Base-by-base conservation (phyloP, 495 filamentous ascomycete genomes). In the Aspergillus conjunctus region DNA sequence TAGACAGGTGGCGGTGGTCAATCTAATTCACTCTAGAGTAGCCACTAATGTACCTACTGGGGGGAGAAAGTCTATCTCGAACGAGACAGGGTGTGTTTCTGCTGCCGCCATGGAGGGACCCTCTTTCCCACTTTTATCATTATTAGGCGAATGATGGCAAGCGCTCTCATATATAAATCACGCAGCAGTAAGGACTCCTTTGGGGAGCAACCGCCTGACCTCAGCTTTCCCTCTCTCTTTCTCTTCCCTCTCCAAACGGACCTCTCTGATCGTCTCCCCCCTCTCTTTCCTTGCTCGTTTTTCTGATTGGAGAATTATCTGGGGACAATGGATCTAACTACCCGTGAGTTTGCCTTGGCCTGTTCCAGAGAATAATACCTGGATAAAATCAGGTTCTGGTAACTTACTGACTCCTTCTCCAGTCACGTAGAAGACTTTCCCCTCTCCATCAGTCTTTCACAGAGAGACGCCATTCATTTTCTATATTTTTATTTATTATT, bases 41-140 rank as follows among this genome's bases (percentile, higher is more conserved):
- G 51, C 51, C 51, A 60, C 58, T 54, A 37, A 33, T 48, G 46
- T 39, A 26, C 26, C 26, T 26, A 2, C 2, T 26, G 2, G 26
- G 26, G 46, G 58, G 39, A 49, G 51, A 39, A 41, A 48, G 58
- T 26, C 7, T 46, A 53, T 49, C 33, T 51, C 7, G 56, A 33
- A 32, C 56, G 45, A 30, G 34, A 49, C 44, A 30, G 7, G n/a
- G 31, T 26, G 15, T 34, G 58, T 60, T 60, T 60, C 58, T 44
- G n/a, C 33, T 60, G 58, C 50, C 58, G 58, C 58, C 44, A 14
- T 41, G 17, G 20, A 48, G 37, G 39, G 49, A 53, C 21, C n/a
- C 9, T 43, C 17, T 43, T 43, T 48, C 20, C 34, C 14, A 11
- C 15, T 41, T 41, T 41, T 41, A 11, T 41, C 17, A 18, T 48